Evolutionary conservation across 2,329 filamentous ascomycete genomes (phyloP).

Genomic region (Verticillium nubilum): DNA sequence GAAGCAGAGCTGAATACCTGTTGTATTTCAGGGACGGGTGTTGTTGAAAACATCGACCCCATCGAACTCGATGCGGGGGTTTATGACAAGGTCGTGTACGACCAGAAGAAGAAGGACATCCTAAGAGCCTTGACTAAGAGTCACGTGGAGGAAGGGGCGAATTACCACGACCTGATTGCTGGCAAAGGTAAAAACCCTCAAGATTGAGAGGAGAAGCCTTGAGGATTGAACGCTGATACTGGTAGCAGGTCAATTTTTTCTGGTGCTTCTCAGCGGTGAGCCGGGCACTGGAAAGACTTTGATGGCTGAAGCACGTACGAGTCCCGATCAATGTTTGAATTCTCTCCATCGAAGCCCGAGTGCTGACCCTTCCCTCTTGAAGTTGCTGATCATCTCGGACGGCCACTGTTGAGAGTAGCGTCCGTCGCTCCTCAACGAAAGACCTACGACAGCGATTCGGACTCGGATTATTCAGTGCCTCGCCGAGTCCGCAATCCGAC

Average conservation of each 20-base stretch:
- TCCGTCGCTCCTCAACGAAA: neutral
- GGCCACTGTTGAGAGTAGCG: neutral
- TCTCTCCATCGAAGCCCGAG: neutral
- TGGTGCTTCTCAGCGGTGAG: neutral
- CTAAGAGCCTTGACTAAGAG: neutral
- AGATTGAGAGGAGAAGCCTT: no score
- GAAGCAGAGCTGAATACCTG: no score
- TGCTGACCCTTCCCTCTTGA: neutral
- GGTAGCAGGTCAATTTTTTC: neutral
- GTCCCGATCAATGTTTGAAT: neutral
- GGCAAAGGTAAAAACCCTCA: neutral
- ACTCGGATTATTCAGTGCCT: no score
- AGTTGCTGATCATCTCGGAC: neutral
- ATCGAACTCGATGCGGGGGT: neutral
- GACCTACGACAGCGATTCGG: no score
- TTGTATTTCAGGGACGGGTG: neutral
- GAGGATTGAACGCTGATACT: neutral
- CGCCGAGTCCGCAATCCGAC: no score
- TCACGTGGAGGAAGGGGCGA: neutral
- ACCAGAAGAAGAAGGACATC: neutral
- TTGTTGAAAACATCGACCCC: neutral
- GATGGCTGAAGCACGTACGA: neutral
- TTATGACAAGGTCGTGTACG: neutral
- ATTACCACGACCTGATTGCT: neutral
- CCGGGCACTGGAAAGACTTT: neutral